Percentiles rank a stretch among this genome's conserved stretches.
Conservation (phyloP, 306 rosid species). For the Pueraria montana region DNA sequence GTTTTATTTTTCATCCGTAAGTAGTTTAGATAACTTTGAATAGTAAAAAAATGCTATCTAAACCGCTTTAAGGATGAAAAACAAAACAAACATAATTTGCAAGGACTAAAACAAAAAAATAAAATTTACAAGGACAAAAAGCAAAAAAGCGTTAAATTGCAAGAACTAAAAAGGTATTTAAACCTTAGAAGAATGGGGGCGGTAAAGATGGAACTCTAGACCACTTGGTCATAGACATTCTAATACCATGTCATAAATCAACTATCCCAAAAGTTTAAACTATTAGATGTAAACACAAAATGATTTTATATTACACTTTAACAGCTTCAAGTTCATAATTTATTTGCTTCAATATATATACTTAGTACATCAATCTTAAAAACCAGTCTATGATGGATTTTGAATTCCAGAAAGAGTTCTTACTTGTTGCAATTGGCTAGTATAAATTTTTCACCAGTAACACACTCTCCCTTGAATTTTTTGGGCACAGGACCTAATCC, state of each 20-base stretch:
- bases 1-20: too few relatives aligned
- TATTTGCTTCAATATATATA: conserved; percentile 11
- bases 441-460: conserved; percentile 67
- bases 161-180: too few relatives aligned
- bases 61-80: too few relatives aligned
- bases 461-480: conserved; percentile 76
- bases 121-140: too few relatives aligned
- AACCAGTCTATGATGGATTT: conserved; percentile 1
- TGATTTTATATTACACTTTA: background rate
- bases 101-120: too few relatives aligned
- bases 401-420: conserved; percentile 34
- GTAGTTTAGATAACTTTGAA: too few relatives aligned
- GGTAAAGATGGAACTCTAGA: background rate
- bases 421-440: conserved; percentile 78
- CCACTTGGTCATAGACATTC: background rate
- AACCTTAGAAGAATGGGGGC: background rate
- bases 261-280: conserved; percentile 1
- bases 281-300: background rate
- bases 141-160: too few relatives aligned
- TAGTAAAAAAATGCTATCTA: too few relatives aligned
- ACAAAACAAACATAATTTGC: too few relatives aligned
- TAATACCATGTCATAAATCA: background rate
- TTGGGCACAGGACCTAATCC: conserved; percentile 75
- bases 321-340: conserved; percentile 5
- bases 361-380: conserved; percentile 24